phyloP scores from a whole-genome alignment of 2,329 filamentous ascomycete genomes.

The Pseudogymnoascus sp. region DNA sequence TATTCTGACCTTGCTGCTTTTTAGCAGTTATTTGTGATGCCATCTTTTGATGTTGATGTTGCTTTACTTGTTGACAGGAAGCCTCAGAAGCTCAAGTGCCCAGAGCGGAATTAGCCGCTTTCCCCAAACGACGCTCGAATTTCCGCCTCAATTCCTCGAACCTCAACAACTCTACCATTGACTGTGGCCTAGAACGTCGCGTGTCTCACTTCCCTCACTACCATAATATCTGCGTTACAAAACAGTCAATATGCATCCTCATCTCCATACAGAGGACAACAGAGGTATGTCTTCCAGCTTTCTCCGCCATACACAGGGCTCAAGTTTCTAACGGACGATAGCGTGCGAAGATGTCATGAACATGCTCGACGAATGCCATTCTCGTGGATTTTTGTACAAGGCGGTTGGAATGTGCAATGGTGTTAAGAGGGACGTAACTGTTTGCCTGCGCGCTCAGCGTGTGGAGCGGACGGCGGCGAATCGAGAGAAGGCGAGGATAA shows the following conservation, averaged over 20 bases:
- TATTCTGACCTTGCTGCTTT: slow-evolving; percentile 32
- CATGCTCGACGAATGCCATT: slow-evolving; percentile 92
- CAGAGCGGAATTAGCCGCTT: slow-evolving; percentile 1
- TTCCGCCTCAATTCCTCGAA: not conserved
- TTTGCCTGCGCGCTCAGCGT: slow-evolving; percentile 76
- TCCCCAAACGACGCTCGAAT: not conserved
- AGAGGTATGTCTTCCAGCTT: slow-evolving; percentile 51
- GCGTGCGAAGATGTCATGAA: slow-evolving; percentile 93
- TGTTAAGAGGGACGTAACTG: slow-evolving; percentile 75
- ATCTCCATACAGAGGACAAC: slow-evolving; percentile 90
- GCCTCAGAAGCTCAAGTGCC: not conserved
- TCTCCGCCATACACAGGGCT: not conserved
- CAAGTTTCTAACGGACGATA: slow-evolving; percentile 36
- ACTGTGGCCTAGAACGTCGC: not conserved
- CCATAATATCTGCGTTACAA: slow-evolving; percentile 3
- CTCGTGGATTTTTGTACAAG: slow-evolving; percentile 86
- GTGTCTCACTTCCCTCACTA: not conserved
- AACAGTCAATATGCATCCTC: slow-evolving; percentile 76
- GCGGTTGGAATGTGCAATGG: slow-evolving; percentile 84
- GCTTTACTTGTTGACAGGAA: slow-evolving; percentile 4
- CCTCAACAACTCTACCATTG: not conserved
- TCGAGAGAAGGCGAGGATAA: slow-evolving; percentile 60
- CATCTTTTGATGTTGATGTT: slow-evolving; percentile 22
- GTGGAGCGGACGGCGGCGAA: slow-evolving; percentile 72
- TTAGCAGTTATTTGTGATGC: slow-evolving; percentile 28